phyloP scores from a whole-genome alignment of 768 basidiomycete species.

The Coprinopsis cinerea region DNA sequence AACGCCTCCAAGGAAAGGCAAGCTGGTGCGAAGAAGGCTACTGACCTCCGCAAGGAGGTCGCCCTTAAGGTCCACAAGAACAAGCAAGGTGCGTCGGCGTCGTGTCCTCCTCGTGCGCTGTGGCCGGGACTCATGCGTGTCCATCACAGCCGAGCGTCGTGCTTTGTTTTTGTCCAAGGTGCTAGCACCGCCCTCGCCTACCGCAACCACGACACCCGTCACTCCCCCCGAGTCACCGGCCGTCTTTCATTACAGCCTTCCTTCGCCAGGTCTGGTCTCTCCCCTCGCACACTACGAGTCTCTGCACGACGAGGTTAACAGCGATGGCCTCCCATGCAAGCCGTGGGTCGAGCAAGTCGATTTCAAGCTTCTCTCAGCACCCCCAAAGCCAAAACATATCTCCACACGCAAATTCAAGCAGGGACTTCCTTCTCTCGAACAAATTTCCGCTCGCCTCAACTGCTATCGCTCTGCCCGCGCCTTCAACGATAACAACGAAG shows the following conservation, averaged over 20 bases:
- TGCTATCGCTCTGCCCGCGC: conserved; percentile 16
- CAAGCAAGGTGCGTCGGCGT: conserved; percentile 58
- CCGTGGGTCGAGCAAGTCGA: conserved; percentile 68
- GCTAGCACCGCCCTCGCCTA: conserved; percentile 57
- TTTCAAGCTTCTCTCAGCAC: conserved; percentile 38
- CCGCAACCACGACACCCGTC: conserved; percentile 50
- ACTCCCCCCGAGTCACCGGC: conserved; percentile 67
- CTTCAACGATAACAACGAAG: conserved; percentile 8
- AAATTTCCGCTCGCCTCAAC: conserved; percentile 63
- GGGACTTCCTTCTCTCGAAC: conserved; percentile 62
- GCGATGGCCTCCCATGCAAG: conserved; percentile 23
- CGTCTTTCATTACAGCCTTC: conserved; percentile 62
- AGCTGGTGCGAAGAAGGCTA: conserved; percentile 38
- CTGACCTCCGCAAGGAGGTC: conserved; percentile 67
- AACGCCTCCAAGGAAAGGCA: conserved; percentile 55
- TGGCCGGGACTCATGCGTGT: neutral
- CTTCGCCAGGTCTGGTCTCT: conserved; percentile 61
- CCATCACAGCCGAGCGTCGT: conserved; percentile 58
- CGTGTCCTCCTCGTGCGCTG: neutral
- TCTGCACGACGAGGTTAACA: conserved; percentile 26
- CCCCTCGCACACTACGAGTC: conserved; percentile 56
- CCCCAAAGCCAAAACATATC: conserved; percentile 14
- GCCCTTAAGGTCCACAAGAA: conserved; percentile 65
- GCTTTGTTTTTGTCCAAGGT: conserved; percentile 73
- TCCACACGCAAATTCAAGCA: conserved; percentile 18